These are phyloP conservation scores for Tothia fuscella DNA, from an alignment of 2,329 filamentous ascomycete genomes.

Conservation along the genomic window DNA sequence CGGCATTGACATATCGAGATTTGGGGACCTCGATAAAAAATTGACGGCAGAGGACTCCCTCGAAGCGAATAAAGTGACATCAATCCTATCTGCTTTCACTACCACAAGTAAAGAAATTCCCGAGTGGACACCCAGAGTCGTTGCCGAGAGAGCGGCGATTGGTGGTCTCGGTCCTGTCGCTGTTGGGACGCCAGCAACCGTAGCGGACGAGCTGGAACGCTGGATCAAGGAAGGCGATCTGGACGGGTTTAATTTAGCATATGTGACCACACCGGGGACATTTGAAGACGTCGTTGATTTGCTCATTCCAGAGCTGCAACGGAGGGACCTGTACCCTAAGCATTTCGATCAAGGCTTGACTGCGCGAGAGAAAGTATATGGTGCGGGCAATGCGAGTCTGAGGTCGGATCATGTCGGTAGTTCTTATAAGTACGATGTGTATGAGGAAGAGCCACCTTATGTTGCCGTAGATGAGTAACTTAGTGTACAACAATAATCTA, in stretches of 20 bases:
- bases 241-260: conserved; percentile 3
- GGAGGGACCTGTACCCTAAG: conserved; percentile 30
- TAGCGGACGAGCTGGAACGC: conserved; percentile 5
- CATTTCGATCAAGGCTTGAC: background rate
- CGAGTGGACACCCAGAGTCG: conserved; percentile 16
- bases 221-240: conserved; percentile 2
- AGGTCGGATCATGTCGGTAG: background rate
- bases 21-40: conserved; percentile 45
- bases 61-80: conserved; percentile 15
- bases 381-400: background rate
- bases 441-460: background rate
- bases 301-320: conserved; percentile 46
- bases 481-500: no score
- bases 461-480: no score
- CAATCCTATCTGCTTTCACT: conserved; percentile 19
- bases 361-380: conserved; percentile 2
- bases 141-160: conserved; percentile 21
- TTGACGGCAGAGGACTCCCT: conserved; percentile 25
- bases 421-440: conserved; percentile 2
- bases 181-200: conserved; percentile 23
- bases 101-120: conserved; percentile 10
- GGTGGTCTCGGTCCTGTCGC: conserved; percentile 19
- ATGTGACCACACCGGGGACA: background rate
- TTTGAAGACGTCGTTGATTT: conserved; percentile 47
- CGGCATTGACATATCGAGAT: conserved; percentile 46